phyloP scores from a whole-genome alignment of 352 stramenopile species.

The Globisporangium middletonii region DNA sequence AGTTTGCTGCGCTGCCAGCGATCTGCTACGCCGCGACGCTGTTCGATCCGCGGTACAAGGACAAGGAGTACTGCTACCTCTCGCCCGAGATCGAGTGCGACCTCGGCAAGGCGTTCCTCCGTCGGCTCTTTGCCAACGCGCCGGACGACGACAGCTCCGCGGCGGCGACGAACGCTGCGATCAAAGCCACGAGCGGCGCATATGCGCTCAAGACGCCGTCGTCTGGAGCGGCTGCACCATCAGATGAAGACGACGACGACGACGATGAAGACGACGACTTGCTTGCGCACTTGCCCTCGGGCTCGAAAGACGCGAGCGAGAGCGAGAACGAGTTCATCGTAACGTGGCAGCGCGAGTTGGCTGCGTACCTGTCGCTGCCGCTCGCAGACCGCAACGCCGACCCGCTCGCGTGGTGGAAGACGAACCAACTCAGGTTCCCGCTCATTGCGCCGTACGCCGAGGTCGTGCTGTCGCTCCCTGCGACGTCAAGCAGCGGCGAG shows the following conservation, averaged over 20 bases:
- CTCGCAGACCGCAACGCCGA: conserved; percentile 70
- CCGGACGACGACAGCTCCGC: conserved; percentile 21
- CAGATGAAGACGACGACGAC: conserved; percentile 20
- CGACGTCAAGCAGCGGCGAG: conserved; percentile 53
- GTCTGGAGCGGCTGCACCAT: neutral
- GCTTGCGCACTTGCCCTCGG: conserved; percentile 55
- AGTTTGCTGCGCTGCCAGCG: conserved; percentile 43
- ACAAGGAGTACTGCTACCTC: conserved; percentile 75
- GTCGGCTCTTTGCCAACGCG: conserved; percentile 41
- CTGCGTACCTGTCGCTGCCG: conserved; percentile 65
- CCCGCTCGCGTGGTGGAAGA: conserved; percentile 72
- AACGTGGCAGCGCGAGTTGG: conserved; percentile 74
- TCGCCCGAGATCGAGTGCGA: conserved; percentile 44
- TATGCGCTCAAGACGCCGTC: conserved; percentile 5
- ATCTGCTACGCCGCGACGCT: conserved; percentile 68
- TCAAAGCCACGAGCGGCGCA: conserved; percentile 14
- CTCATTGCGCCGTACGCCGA: conserved; percentile 72
- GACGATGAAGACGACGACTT: conserved; percentile 76
- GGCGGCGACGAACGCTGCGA: conserved; percentile 13
- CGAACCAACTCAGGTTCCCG: conserved; percentile 72
- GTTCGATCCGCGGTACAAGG: conserved; percentile 78
- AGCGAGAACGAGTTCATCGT: conserved; percentile 43
- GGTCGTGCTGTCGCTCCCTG: conserved; percentile 63
- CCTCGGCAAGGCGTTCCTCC: conserved; percentile 47
- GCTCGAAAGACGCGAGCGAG: conserved; percentile 38